Conservation (phyloP, 768 basidiomycete genomes). For the Termitomyces sp. region DNA sequence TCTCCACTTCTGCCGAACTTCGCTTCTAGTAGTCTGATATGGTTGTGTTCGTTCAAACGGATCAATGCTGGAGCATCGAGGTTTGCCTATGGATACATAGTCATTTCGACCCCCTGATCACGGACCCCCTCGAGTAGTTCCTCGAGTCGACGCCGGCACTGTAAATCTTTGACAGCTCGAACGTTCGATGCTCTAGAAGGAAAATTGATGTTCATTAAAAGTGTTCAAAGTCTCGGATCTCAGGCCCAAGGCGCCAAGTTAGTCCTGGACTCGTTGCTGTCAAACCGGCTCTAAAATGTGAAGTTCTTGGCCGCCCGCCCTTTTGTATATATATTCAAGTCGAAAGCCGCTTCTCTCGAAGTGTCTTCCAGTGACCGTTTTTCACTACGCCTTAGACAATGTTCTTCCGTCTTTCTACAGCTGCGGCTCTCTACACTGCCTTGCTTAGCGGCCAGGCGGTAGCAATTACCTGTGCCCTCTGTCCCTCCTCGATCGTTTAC, state of each 20-base stretch:
- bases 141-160: not conserved
- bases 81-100: not conserved
- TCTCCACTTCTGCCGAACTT: not conserved
- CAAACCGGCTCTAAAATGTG: too few species aligned
- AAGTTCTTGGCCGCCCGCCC: too few species aligned
- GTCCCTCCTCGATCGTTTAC: conserved; percentile 14
- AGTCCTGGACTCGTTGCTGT: not conserved
- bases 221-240: too few species aligned
- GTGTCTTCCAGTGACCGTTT: not conserved
- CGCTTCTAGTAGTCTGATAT: not conserved
- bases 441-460: not conserved
- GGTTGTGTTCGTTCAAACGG: too few species aligned
- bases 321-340: not conserved
- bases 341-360: not conserved
- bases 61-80: not conserved
- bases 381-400: not conserved
- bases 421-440: conserved; percentile 2
- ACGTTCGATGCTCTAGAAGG: not conserved
- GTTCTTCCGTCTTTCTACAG: conserved; percentile 6
- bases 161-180: not conserved
- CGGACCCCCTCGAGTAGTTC: not conserved
- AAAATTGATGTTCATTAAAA: not conserved
- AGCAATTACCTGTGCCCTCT: conserved; percentile 14
- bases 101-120: not conserved
- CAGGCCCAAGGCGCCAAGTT: too few species aligned